Evolutionary conservation across 2,329 filamentous ascomycete genomes (phyloP), one percentile per base, ranked within the genome.

Genomic region (Thelonectria olida): DNA sequence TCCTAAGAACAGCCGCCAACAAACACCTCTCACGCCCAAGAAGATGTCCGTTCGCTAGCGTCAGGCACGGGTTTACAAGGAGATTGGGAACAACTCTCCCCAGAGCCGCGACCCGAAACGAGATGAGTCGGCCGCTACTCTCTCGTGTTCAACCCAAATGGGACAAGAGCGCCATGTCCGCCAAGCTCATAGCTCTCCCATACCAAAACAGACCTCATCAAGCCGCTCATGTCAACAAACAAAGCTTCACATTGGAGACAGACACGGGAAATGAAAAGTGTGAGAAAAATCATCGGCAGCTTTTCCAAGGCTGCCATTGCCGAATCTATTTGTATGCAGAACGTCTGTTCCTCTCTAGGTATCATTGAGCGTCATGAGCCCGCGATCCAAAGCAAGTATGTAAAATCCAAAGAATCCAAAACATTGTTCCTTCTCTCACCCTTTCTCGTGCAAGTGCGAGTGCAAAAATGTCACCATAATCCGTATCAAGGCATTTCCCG

Each of bases 291-390:
- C 25, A 49, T 25, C 28, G 27, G 28, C 48, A 52, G 55, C 28
- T 22, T 44, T 25, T 34, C 19, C 15, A 25, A 50, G 9, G 12
- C 51, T 54, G 50, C 34, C 47, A 25, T 51, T 19, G 20, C 23
- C 44, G 41, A 23, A 47, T 47, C 52, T 50, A 41, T 60, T 45
- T 53, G 54, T 65, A 23, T 59, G 19, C 19, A 41, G 36, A 27
- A 52, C 54, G 31, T 60, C 58, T 67, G 56, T 66, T 59, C 60
- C 41, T 59, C 41, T 59, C 63, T 65, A 70, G 67, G 67, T 70
- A 70, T 70, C 67, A 61, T 60, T 52, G 63, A 64, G 66, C 63
- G 38, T 54, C 56, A 58, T 55, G 12, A 42, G 39, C 63, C 45
- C 58, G 42, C 22, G 13, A 27, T 27, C 12, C 45, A 34, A 52